Evolutionary conservation across 2,329 filamentous ascomycete species (phyloP).

Genomic region (Trichoderma sp.): DNA sequence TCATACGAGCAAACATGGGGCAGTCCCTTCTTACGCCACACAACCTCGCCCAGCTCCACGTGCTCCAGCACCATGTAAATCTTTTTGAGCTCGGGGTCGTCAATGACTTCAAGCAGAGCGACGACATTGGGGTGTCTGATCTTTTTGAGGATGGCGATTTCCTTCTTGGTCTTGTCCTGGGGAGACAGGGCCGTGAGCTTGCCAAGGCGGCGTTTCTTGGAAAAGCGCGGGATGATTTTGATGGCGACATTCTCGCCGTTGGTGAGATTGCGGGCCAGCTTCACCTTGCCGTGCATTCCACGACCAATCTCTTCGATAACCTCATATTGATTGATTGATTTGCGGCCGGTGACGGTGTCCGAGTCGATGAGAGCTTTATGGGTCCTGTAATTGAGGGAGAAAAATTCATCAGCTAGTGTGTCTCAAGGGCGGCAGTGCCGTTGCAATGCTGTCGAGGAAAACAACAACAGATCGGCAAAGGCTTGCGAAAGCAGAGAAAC

Average conservation of each 20-base stretch:
- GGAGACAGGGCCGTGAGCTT: conserved; percentile 69
- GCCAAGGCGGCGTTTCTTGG: conserved; percentile 89
- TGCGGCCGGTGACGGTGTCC: conserved; percentile 85
- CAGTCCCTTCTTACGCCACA: conserved; percentile 88
- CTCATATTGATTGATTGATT: conserved; percentile 97
- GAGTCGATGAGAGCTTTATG: conserved; percentile 91
- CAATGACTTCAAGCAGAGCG: conserved; percentile 92
- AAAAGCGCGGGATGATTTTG: conserved; percentile 97
- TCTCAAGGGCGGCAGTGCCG: not conserved
- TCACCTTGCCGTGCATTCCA: conserved; percentile 97
- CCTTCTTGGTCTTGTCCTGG: conserved; percentile 84
- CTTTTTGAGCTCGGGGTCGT: conserved; percentile 94
- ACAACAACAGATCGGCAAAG: not conserved
- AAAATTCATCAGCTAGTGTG: not conserved
- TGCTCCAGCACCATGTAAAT: conserved; percentile 98
- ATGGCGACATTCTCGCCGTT: conserved; percentile 85
- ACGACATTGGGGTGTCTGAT: conserved; percentile 97
- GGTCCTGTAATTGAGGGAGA: conserved; percentile 58
- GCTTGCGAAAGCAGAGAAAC: conserved; percentile 3
- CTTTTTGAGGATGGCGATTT: conserved; percentile 98
- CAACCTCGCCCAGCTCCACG: conserved; percentile 90
- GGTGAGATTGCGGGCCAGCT: conserved; percentile 80
- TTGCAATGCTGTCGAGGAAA: not conserved
- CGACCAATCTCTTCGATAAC: conserved; percentile 95
- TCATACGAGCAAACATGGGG: conserved; percentile 84